Evolutionary conservation across 1,284 basidiomycete genomes (phyloP), one percentile per base, ranked within the genome.

Genomic region (Exobasidium cylindrosporum): DNA sequence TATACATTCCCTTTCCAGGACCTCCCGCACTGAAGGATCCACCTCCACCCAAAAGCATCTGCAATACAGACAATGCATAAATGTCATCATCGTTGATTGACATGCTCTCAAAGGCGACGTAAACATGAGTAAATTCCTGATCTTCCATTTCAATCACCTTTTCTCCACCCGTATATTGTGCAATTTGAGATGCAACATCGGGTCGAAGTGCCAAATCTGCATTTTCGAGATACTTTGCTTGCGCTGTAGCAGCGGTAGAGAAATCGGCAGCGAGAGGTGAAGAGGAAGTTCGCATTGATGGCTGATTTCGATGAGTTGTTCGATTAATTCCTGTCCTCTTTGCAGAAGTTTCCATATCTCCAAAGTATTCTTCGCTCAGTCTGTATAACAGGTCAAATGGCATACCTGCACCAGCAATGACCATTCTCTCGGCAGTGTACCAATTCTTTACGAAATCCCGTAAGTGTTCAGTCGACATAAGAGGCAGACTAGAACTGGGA

Each of bases 1-100:
- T 93, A 84, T 97, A 97, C 93, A 98, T 97, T 73, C 95, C 96
- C 83, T 98, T 98, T 47, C 95, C 95, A 1, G 95, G 95, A 1
- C 95, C 95, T 68, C 89, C 91, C 21, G 94, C 94, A 44, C 91
- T 94, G 84, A 97, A 97, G 79, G 87, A 89, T 30, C 93, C 93
- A 7, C 95, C 95, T 2, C 95, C 95, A 35, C 95, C 95, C 11
- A 98, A 87, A 32, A 97, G 85, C 47, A 95, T 89, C 81, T 98
- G 95, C 82, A 98, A 89, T 0, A 91, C 93, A 28, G 96, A 95
- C 13, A 97, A 85, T 4, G 92, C 86, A 80, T 95, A 98, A 54
- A 98, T 90, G 81, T 97, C 95, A 24, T 90, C 87, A 71, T 97
- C 92, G 79, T 91, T 88, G 53, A 97, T 92, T 7, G 91, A 90